A percentile compares a stretch with the other conserved stretches of the same genome.
These are phyloP conservation scores for Encephalitozoon intestinalis DNA, from an alignment of 371 early-diverging fungal genomes.

Conservation along the genomic window DNA sequence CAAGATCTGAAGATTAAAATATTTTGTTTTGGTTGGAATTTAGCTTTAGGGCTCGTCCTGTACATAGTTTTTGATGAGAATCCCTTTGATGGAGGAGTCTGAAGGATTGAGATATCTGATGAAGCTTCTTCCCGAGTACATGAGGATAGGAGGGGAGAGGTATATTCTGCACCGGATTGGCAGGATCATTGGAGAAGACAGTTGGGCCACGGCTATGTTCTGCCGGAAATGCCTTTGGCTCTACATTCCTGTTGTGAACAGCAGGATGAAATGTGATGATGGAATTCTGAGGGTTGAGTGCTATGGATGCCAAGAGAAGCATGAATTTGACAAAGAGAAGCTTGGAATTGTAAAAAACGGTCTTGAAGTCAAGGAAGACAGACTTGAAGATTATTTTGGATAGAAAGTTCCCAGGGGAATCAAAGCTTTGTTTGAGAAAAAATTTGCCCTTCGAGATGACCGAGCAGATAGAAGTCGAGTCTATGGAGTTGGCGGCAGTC, in stretches of 20 bases:
- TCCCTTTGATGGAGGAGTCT: not conserved
- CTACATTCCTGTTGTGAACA: slow-evolving; percentile 24
- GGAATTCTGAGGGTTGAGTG: not conserved
- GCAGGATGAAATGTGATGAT: not conserved
- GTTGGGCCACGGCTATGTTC: not conserved
- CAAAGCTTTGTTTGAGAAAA: not conserved
- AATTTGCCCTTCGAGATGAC: slow-evolving; percentile 11
- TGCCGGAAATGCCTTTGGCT: slow-evolving; percentile 7
- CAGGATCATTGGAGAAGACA: not conserved
- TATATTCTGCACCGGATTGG: not conserved
- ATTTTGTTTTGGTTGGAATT: not conserved
- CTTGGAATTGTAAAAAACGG: not conserved
- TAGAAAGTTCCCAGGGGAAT: not conserved
- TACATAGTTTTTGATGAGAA: not conserved
- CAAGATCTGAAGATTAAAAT: not conserved
- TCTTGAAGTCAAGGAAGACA: not conserved
- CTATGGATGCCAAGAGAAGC: not conserved
- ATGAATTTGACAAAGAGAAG: not conserved
- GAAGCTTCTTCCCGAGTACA: not conserved
- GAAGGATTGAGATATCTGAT: slow-evolving; percentile 1
- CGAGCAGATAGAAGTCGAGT: slow-evolving; percentile 12
- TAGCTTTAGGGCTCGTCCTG: not conserved
- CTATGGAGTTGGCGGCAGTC: slow-evolving; percentile 67
- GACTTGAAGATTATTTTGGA: not conserved
- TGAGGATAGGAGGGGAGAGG: not conserved